Evolutionary conservation across 2,329 filamentous ascomycete genomes (phyloP).

Genomic region (Cordyceps pruinosa): DNA sequence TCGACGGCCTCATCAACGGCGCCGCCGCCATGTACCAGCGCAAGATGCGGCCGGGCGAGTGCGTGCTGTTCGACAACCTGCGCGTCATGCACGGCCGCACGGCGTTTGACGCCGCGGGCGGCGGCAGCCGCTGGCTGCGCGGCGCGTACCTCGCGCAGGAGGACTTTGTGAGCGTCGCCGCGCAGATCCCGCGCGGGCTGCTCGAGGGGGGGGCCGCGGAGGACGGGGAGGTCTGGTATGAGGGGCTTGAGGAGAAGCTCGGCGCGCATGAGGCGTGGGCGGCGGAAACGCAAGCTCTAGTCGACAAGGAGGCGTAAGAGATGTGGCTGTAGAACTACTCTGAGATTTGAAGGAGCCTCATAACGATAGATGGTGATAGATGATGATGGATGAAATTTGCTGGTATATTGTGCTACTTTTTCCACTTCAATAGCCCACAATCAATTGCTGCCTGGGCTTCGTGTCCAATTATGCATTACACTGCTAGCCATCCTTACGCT

Average conservation of each 20-base stretch:
- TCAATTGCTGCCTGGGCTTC: neutral
- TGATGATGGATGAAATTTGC: neutral
- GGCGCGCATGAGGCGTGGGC: constrained; percentile 21
- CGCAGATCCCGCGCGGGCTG: constrained; percentile 23
- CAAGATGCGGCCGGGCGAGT: constrained; percentile 73
- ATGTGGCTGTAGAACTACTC: neutral
- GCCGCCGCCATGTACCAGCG: constrained; percentile 58
- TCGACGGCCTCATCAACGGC: constrained; percentile 53
- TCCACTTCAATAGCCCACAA: neutral
- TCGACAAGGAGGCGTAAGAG: neutral
- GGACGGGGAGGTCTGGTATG: constrained; percentile 21
- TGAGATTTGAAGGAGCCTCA: neutral
- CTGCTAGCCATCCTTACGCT: neutral
- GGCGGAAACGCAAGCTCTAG: neutral
- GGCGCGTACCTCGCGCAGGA: constrained; percentile 69
- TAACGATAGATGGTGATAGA: neutral
- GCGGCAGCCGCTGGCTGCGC: constrained; percentile 71
- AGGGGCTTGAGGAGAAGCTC: constrained; percentile 3
- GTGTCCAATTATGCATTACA: neutral
- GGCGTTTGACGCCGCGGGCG: constrained; percentile 57
- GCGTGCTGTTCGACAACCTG: constrained; percentile 87
- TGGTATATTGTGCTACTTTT: neutral
- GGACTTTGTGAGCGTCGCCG: constrained; percentile 34
- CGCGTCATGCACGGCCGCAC: constrained; percentile 77
- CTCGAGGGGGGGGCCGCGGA: constrained; percentile 20